These are phyloP conservation scores for Sphaerosporella brunnea DNA, from an alignment of 495 filamentous ascomycete genomes.

Conservation along the genomic window DNA sequence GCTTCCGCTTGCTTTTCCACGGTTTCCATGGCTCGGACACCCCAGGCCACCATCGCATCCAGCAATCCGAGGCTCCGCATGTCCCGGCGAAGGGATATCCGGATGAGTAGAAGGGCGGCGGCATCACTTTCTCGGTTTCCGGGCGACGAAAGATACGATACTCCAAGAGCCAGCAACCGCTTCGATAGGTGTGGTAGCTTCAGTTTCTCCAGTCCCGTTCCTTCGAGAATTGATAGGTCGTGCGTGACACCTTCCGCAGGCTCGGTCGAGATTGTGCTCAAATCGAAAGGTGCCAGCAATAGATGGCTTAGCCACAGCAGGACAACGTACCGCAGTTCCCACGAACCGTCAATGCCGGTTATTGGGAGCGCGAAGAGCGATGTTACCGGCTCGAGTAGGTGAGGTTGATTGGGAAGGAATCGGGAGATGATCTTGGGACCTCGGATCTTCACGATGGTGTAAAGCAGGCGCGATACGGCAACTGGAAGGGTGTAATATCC, in stretches of 20 bases:
- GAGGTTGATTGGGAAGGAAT: conserved; percentile 78
- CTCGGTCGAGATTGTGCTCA: conserved; percentile 61
- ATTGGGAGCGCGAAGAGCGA: conserved; percentile 14
- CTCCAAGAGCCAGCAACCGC: conserved; percentile 50
- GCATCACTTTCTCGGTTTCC: conserved; percentile 71
- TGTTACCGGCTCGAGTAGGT: conserved; percentile 55
- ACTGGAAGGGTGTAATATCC: conserved; percentile 26
- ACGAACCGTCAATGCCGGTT: conserved; percentile 27
- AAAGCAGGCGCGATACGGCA: conserved; percentile 61
- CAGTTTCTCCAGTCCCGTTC: conserved; percentile 20
- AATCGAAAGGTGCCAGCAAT: conserved; percentile 80
- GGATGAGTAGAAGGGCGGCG: conserved; percentile 60
- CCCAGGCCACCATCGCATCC: conserved; percentile 46
- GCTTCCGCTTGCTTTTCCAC: conserved; percentile 27
- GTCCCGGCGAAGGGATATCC: conserved; percentile 64
- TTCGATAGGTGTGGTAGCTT: conserved; percentile 50
- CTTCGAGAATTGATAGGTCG: conserved; percentile 6
- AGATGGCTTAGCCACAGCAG: conserved; percentile 88
- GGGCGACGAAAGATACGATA: conserved; percentile 50
- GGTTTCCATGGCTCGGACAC: conserved; percentile 36
- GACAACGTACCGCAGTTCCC: conserved; percentile 79
- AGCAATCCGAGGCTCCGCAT: conserved; percentile 67
- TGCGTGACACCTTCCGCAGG: conserved; percentile 28
- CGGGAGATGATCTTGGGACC: conserved; percentile 80
- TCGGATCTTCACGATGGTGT: conserved; percentile 84